Evolutionary conservation across 2,329 filamentous ascomycete species (phyloP), one percentile per base, ranked within the genome.

Genomic region (Aspergillus aculeatinus): DNA sequence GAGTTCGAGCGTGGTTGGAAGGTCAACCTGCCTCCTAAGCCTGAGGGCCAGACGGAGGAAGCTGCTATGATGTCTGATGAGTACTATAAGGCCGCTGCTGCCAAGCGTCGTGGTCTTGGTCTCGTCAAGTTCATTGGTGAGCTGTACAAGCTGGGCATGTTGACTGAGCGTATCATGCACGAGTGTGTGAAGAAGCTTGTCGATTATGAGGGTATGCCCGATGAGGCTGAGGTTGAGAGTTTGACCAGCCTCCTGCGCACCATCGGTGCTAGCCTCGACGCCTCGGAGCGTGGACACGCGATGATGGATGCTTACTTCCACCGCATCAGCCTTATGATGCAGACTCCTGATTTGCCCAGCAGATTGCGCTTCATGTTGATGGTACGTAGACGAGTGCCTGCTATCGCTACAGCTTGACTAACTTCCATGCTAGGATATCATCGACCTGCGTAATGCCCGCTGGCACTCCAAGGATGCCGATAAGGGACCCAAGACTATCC

Each of bases 1-100:
- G 95, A 99, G 76, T 99, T 99, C 74, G 94, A 99, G 82, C 92
- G 92, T 70, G 95, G 95, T 67, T 99, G 95, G 95, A 92, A 96
- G 79, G 81, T 90, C 71, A 92, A 96, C 74, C 82, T 97, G 50
- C 91, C 92, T 25, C 84, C 84, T 1, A 88, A 89, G 75, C 88
- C 89, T 48, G 91, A 96, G 70, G 89, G 87, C 60, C 83, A 86
- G 49, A 80, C 83, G 2, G 84, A 85, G 62, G 94, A 96, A 73
- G 89, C 88, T 54, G 89, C 81, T 51, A 88, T 98, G 83, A 80
- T 99, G 68, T 96, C 94, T 0, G 95, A 99, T 63, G 95, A 98
- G 76, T 99, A 99, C 81, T 99, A 99, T 77, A 80, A 87, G 65
- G 94, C 92, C 47, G 94, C 93, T 53, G 93, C 94, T 60, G 93